Base-by-base conservation (phyloP, 176 grass and related monocot genomes). In the Triticum timopheevii region DNA sequence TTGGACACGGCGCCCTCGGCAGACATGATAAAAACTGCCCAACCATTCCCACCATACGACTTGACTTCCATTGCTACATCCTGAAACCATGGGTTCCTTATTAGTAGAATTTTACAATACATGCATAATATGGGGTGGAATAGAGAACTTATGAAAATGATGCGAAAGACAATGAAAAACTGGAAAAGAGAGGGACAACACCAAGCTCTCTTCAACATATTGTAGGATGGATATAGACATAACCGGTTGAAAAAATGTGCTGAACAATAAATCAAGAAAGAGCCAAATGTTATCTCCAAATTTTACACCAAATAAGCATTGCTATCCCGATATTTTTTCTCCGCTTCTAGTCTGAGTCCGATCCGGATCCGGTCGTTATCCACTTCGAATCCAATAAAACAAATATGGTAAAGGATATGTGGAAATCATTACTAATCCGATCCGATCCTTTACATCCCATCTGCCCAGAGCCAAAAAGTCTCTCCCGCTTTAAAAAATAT, bases 1-100 rank as follows among this genome's bases (percentile, higher is more conserved):
- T 88, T 90, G 8, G 89, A 95, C 85, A 95, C 68, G 63, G 69
- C 68, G 28, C 94, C 94, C 87, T 89, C 89, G n/a, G 94, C 89
- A 39, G 94, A 89, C 23, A 93, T 82, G 66, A 95, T 80, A 87
- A 84, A 93, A 86, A 93, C 85, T 30, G 82, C 91, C 76, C 84
- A 86, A 63, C 94, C 94, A 83, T 91, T 84, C 52, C 78, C 75
- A 78, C 82, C 87, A 89, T 81, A 89, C 23, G 91, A 83, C 89
- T 91, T 89, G 20, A 87, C 81, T 76, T 88, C 91, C 13, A 81
- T 79, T 2, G 67, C 83, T 25, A 95, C 63, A 88, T 95, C 91
- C 94, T 93, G 91, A 77, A 89, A 87, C 78, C 65, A 78, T 40
- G 52, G 22, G 61, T 76, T 2, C 22, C 64, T 65, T 61, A 31